Evolutionary conservation across 1,139 yeast species (phyloP).

Genomic region (Nakaseomyces kungkrabaensis): DNA sequence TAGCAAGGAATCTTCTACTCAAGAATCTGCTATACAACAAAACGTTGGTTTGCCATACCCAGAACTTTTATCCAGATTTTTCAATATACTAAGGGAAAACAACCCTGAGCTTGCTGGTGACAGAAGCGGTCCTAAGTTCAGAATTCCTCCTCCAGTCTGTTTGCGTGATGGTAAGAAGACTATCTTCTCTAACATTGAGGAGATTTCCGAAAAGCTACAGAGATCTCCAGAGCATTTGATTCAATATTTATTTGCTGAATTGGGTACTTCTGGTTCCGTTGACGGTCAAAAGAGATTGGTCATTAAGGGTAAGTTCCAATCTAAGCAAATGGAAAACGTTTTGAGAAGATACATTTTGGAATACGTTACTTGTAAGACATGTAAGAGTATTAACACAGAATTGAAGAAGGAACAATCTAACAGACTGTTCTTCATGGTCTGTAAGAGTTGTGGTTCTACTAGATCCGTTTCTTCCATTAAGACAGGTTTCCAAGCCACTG

Average conservation of each 20-base stretch:
- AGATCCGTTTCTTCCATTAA: slow-evolving; percentile 95
- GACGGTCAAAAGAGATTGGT: slow-evolving; percentile 96
- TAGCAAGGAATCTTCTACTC: slow-evolving; percentile 28
- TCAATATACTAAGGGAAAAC: slow-evolving; percentile 74
- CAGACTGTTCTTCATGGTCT: slow-evolving; percentile 93
- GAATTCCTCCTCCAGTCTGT: slow-evolving; percentile 96
- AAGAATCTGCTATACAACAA: slow-evolving; percentile 28
- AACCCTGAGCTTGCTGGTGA: slow-evolving; percentile 98
- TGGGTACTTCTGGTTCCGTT: slow-evolving; percentile 98
- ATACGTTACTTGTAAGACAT: slow-evolving; percentile 96
- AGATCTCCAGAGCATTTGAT: slow-evolving; percentile 96
- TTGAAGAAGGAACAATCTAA: slow-evolving; percentile 90
- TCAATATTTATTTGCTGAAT: slow-evolving; percentile 93
- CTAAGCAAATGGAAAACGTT: slow-evolving; percentile 93
- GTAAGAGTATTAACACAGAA: slow-evolving; percentile 95
- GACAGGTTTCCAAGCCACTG: slow-evolving; percentile 98
- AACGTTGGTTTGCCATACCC: slow-evolving; percentile 67
- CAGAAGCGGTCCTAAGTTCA: slow-evolving; percentile 82
- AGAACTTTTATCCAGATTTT: slow-evolving; percentile 71
- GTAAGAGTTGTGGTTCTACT: slow-evolving; percentile 96
- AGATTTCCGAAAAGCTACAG: slow-evolving; percentile 85
- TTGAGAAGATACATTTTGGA: slow-evolving; percentile 93
- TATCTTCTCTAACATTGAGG: slow-evolving; percentile 90
- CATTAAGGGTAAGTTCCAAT: slow-evolving; percentile 96
- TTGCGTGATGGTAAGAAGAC: slow-evolving; percentile 98